A percentile compares a stretch with the other conserved stretches of the same genome.
These are phyloP conservation scores for Aspergillus pseudoglaucus DNA, from an alignment of 2,329 filamentous ascomycete genomes.

Conservation along the genomic window DNA sequence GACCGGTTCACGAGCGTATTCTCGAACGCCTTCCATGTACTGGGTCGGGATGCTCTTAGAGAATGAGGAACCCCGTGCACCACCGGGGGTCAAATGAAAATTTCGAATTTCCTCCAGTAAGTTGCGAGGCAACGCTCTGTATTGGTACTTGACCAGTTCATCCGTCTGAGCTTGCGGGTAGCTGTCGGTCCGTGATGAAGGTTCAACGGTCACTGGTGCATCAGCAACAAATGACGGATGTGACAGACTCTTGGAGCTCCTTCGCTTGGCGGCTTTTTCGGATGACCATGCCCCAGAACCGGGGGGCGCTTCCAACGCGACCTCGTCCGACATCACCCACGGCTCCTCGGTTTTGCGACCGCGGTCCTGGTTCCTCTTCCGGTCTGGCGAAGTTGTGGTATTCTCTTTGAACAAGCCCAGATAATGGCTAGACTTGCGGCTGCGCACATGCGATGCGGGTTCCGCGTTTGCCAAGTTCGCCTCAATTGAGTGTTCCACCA, in stretches of 20 bases:
- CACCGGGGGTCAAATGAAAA: conserved; percentile 46
- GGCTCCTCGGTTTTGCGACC: conserved; percentile 29
- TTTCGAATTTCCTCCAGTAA: conserved; percentile 53
- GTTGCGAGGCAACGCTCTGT: conserved; percentile 40
- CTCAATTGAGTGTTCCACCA: conserved; percentile 58
- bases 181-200: conserved; percentile 5
- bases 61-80: conserved; percentile 41
- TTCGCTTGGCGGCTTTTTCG: conserved; percentile 14
- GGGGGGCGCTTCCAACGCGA: conserved; percentile 1
- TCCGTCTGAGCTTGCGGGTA: conserved; percentile 10
- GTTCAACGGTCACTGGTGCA: conserved; percentile 14
- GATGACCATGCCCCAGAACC: neutral
- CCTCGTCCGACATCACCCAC: conserved; percentile 3
- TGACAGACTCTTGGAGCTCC: conserved; percentile 18
- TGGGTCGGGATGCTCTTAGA: conserved; percentile 34
- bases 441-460: conserved; percentile 49
- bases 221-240: conserved; percentile 20
- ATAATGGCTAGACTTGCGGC: conserved; percentile 60
- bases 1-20: conserved; percentile 21
- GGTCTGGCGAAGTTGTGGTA: conserved; percentile 45
- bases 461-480: conserved; percentile 56
- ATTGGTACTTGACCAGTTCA: conserved; percentile 19
- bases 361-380: conserved; percentile 45
- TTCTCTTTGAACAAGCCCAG: conserved; percentile 60
- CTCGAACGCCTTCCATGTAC: conserved; percentile 26